Percentiles rank a stretch among this genome's conserved stretches.
Evolutionary conservation across 768 basidiomycete genomes (phyloP).

Genomic region (Cubamyces sp.): DNA sequence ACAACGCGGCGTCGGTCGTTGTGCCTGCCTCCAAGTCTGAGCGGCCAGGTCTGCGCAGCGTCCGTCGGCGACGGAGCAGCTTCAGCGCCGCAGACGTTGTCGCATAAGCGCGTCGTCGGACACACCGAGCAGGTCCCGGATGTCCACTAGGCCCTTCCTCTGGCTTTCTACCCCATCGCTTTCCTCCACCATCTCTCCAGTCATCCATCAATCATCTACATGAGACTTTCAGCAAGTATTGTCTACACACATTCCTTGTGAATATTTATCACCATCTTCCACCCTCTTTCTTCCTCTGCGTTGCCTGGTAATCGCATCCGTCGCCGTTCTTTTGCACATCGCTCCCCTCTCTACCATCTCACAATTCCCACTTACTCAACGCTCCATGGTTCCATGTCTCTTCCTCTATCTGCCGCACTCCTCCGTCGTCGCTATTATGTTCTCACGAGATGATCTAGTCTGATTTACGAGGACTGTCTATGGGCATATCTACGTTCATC

Average conservation of each 20-base stretch:
- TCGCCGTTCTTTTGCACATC: conserved; percentile 16
- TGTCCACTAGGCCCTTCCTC: background rate
- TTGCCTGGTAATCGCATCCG: conserved; percentile 1
- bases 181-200: background rate
- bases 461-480: conserved; percentile 20
- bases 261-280: conserved; percentile 30
- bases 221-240: background rate
- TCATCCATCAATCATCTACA: background rate
- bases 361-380: background rate
- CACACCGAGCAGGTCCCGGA: conserved; percentile 16
- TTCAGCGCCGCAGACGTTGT: conserved; percentile 88
- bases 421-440: conserved; percentile 15
- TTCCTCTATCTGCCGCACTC: conserved; percentile 1
- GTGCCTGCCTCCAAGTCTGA: conserved; percentile 72
- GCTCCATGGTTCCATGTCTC: background rate
- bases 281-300: background rate
- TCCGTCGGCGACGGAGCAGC: conserved; percentile 80
- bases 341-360: background rate
- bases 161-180: conserved; percentile 24
- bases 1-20: conserved; percentile 69
- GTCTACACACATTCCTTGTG: conserved; percentile 21
- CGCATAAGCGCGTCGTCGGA: conserved; percentile 47
- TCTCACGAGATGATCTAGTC: conserved; percentile 16
- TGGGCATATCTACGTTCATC: conserved; percentile 16
- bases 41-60: conserved; percentile 72